Evolutionary conservation across 768 basidiomycete genomes (phyloP), one percentile per base, ranked within the genome.

Genomic region (Naganishia antarctica): DNA sequence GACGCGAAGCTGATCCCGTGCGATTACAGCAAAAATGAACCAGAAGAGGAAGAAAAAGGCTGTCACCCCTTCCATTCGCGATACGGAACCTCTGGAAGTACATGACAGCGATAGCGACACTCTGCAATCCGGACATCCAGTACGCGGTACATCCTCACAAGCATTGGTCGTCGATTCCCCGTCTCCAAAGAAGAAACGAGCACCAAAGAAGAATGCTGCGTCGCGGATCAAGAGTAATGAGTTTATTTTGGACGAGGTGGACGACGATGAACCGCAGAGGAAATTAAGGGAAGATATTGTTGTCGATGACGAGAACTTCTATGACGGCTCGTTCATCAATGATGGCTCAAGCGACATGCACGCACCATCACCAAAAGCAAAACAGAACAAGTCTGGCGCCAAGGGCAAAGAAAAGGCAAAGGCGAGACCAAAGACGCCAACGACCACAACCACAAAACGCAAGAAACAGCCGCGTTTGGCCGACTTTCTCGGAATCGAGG

Each of bases 161-260:
- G 53, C 53, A n/a, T 16, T 57, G 11, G 53, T 57, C 23, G 53
- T 57, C 7, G 53, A 57, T 57, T 57, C 53, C 37, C 53, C 53
- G 2, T 57, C 53, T n/a, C 34, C 53, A 40, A 57, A 57, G 53
- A 57, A 57, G 53, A 57, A 57, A 57, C 53, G 53, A 4, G 37
- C 37, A 23, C n/a, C 53, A n/a, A 57, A 40, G 16, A 40, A 57
- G 37, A 32, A 37, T 11, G 37, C 53, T 6, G 23, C 34, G 32
- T 4, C 53, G 9, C 18, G 34, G 15, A 40, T 57, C 15, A 57
- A 57, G 37, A 57, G 53, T 25, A 57, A 40, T 25, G 11, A 9
- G 34, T 57, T 23, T 40, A 37, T 57, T 16, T 29, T 57, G 34
- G 37, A 40, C 26, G 53, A 57, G 21, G 53, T 57, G 21, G 53